Evolutionary conservation across 805 yeast species (phyloP), one percentile per base, ranked within the genome.

Genomic region (Deakozyma indianensis): DNA sequence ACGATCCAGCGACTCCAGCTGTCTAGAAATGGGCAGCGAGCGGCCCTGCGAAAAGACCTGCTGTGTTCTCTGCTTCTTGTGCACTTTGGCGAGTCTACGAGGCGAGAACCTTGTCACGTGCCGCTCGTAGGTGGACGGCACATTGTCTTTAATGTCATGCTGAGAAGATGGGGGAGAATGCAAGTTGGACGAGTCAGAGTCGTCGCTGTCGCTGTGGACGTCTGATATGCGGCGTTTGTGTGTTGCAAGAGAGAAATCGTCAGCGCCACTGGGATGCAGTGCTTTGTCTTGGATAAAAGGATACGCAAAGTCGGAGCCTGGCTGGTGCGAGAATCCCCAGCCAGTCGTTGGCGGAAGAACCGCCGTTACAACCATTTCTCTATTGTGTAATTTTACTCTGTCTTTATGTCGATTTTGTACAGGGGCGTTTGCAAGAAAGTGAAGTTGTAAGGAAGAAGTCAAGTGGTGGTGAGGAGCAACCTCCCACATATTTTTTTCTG

Each of bases 1-100:
- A 45, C 73, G 72, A 58, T 79, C 83, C 48, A 85, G 64, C 5
- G 81, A 75, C 58, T 85, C 92, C 20, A 85, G 68, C 23, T 82
- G 61, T 48, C 94, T 69, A 42, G 66, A 59, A 18, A 83, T 57
- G 3, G 92, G 83, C 44, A 84, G 68, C 11, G 68, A 69, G 49
- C 75, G 77, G 3, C 87, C 22, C 23, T 27, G 22, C n/a, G 21
- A 35, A 15, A 22, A 15, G 23, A 15, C 41, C n/a, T 24, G 32
- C 35, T 20, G n/a, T 4, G 38, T 32, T n/a, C 38, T 9, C 38
- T 9, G 18, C 18, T 32, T 32, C 38, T 32, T 32, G 38, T 48
- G 14, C 42, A 45, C 22, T 47, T 42, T n/a, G 44, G 46, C 21
- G 45, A 42, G 27, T 45, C 47, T 15, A 56, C 51, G 5, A 48